These are phyloP conservation scores for Myochromella boudieri DNA, from an alignment of 768 basidiomycete genomes.

Conservation along the genomic window DNA sequence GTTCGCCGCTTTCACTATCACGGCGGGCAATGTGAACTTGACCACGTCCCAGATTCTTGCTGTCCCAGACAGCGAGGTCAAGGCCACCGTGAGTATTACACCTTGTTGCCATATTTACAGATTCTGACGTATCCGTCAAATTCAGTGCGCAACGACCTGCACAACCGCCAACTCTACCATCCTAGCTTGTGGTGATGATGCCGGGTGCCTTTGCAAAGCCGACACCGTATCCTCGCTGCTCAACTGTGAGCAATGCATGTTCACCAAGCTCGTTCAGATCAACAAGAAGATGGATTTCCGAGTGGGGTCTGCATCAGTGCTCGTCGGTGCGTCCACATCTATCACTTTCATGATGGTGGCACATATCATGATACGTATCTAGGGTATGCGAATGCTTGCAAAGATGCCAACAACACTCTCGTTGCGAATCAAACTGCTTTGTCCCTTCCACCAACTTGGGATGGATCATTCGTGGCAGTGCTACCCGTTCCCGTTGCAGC, in stretches of 20 bases:
- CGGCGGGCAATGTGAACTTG: conserved; percentile 38
- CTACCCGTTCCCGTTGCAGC: conserved; percentile 44
- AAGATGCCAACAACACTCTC: conserved; percentile 35
- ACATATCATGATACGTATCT: conserved; percentile 5
- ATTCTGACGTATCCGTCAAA: no score
- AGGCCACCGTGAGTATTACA: conserved; percentile 25
- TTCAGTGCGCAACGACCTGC: conserved; percentile 39
- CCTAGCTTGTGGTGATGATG: conserved; percentile 44
- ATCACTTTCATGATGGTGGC: conserved; percentile 1
- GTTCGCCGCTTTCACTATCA: conserved; percentile 47
- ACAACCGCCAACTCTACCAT: conserved; percentile 22
- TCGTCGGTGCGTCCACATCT: conserved; percentile 48
- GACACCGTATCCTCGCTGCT: conserved; percentile 42
- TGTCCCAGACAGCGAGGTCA: conserved; percentile 32
- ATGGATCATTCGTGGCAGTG: conserved; percentile 54
- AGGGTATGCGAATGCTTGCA: conserved; percentile 61
- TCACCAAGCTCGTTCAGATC: conserved; percentile 47
- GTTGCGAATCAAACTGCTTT: conserved; percentile 40
- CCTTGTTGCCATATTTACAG: neutral
- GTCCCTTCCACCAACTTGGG: conserved; percentile 50
- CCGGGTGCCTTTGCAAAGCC: conserved; percentile 54
- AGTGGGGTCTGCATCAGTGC: conserved; percentile 59
- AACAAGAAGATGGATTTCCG: conserved; percentile 50
- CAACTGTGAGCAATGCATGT: conserved; percentile 69
- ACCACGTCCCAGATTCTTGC: conserved; percentile 44